Evolutionary conservation across 352 stramenopile genomes (phyloP), one percentile per base, ranked within the genome.

Genomic region (Globisporangium nunn): DNA sequence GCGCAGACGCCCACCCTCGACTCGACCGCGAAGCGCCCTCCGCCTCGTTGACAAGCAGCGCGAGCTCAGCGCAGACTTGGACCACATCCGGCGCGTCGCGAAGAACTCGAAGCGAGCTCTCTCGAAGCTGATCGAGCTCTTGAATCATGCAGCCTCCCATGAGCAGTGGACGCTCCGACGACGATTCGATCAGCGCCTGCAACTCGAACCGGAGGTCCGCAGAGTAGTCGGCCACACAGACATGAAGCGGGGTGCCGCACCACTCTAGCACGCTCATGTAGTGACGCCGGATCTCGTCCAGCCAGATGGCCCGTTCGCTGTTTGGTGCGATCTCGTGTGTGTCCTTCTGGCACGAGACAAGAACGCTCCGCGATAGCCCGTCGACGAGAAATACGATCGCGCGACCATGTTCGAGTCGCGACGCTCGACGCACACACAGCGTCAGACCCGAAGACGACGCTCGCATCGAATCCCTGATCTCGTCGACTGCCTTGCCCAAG

Each of bases 301-400:
- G 39, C 58, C 58, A 64, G 23, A 37, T 18, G 0, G 47, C 52
- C 14, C 14, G 12, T 2, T 29, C 52, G 37, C 37, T 11, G 17
- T 17, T 33, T 0, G 52, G 37, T 11, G 44, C 41, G 44, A 12
- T 50, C 6, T 40, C 29, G 7, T 47, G 31, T 0, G 2, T 15
- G 52, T 44, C 37, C 50, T 54, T 45, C 17, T 64, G 58, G 29
- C 18, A 56, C 39, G 58, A 59, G 3, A 59, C 33, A 14, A 64
- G 30, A 8, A 45, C 31, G 10, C 52, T 64, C 33, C n/a, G 7
- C 4, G 30, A 28, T 2, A 23, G 12, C 10, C 45, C 58, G 15
- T 64, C 39, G 37, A 64, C 58, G 37, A 59, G 58, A 39, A 56
- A 64, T 11, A 64, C 58, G 28, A 64, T 28, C 0, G 52, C 51